Base-by-base conservation (phyloP, 2,329 filamentous ascomycete genomes). In the Hymenoscyphus scutula region DNA sequence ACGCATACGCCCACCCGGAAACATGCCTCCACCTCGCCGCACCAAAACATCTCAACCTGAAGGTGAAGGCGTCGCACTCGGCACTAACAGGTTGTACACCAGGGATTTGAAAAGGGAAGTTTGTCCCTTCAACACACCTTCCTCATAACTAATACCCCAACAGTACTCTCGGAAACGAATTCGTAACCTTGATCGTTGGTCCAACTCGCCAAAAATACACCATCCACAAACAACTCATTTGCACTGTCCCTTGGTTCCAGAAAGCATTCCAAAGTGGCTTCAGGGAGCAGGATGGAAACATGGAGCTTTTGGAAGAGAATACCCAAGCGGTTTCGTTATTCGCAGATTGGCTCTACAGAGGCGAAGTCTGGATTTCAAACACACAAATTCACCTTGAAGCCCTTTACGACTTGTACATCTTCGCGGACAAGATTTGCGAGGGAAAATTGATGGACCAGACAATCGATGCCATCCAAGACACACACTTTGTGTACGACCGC, bases 381-480 rank as follows among this genome's bases (percentile, higher is more conserved):
- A 37, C 29, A 7, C 29, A 37, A 11, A 2, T 7, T 15, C 3
- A 56, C 13, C 29, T 56, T 15, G 23, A 30, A 11, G 7, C 25
- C 15, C 34, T 56, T 13, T 56, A 56, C 10, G n/a, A 25, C 15
- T 25, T 56, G 7, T 56, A 56, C 17, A 23, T 56, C 30, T 38
- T 56, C 13, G 54, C 54, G 13, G 32, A 32, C 15, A 56, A 56
- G 30, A 56, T 56, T 17, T 15, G 32, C 11, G 30, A 56, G 54
- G 32, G 4, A 8, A 13, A 1, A 4, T 32, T 56, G 13, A 37
- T 37, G 54, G n/a, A 56, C 30, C 11, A 34, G 19, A 56, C 15
- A 17, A 56, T 56, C 11, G 54, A 56, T 38, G 19, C n/a, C 17
- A 56, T 56, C 4, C 32, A 38, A 34, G 5, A 37, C 10, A 37